Conservation (phyloP, 1,139 yeast genomes). For the Debaryomyces psychrophilus region DNA sequence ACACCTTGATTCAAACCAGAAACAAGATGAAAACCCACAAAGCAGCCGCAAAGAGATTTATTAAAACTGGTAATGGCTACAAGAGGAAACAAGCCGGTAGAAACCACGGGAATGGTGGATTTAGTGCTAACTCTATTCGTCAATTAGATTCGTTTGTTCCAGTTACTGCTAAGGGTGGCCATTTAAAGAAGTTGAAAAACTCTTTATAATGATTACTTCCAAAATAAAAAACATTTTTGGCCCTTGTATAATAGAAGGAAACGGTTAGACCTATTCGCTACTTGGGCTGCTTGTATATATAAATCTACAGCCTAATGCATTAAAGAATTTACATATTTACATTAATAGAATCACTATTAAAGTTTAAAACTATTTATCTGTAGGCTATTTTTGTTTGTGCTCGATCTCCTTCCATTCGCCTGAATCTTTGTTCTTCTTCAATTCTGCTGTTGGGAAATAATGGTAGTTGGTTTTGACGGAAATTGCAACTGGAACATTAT, state of each 20-base stretch:
- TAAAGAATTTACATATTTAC: not conserved
- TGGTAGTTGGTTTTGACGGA: slow-evolving; percentile 88
- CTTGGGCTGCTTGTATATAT: slow-evolving; percentile 6
- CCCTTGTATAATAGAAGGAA: not conserved
- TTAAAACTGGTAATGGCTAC: slow-evolving; percentile 57
- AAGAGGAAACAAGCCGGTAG: slow-evolving; percentile 80
- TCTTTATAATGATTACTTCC: slow-evolving; percentile 3
- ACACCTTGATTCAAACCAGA: slow-evolving; percentile 45
- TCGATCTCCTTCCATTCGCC: slow-evolving; percentile 58
- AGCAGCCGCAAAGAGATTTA: slow-evolving; percentile 83
- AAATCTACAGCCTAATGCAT: not conserved
- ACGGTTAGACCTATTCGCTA: not conserved
- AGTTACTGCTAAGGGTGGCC: slow-evolving; percentile 56
- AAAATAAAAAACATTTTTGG: not conserved
- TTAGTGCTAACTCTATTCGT: slow-evolving; percentile 66
- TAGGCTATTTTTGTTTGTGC: slow-evolving; percentile 4
- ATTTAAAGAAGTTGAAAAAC: slow-evolving; percentile 56
- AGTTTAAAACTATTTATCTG: not conserved
- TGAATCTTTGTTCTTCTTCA: slow-evolving; percentile 47
- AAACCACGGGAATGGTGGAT: slow-evolving; percentile 92
- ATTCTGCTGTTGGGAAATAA: slow-evolving; percentile 82
- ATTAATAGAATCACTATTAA: not conserved
- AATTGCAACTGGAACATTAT: slow-evolving; percentile 81
- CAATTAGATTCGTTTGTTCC: slow-evolving; percentile 65
- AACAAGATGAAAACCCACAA: slow-evolving; percentile 65